Evolutionary conservation across 441 rosid genomes (phyloP).

Genomic region (Jatropha podagrica): DNA sequence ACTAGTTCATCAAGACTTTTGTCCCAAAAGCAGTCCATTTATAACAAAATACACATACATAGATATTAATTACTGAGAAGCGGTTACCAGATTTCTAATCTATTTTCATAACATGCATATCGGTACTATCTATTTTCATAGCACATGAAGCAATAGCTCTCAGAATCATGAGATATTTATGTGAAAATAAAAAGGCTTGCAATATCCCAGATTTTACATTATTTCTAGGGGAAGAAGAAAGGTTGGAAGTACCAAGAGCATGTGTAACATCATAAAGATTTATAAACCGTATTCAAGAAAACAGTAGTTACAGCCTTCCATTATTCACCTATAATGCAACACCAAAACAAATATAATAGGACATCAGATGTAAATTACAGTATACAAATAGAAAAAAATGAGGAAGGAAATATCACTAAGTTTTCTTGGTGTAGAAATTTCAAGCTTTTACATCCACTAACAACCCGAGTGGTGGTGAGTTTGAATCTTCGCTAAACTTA

Average conservation of each 20-base stretch:
- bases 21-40: not conserved
- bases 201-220: not conserved
- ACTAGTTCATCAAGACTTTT: not conserved
- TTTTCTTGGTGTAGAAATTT: conserved; percentile 46
- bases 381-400: not conserved
- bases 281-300: not conserved
- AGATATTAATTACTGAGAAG: not conserved
- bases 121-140: not conserved
- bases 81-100: not conserved
- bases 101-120: not conserved
- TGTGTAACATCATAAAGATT: not conserved
- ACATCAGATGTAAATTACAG: conserved; percentile 28
- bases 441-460: conserved; percentile 46
- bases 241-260: not conserved
- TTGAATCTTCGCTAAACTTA: conserved; percentile 32
- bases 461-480: conserved; percentile 42
- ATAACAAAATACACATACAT: not conserved
- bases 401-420: conserved; percentile 19
- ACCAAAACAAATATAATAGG: conserved; percentile 25
- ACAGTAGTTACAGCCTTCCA: not conserved
- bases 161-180: not conserved
- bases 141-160: not conserved
- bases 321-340: conserved; percentile 8
- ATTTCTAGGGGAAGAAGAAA: not conserved
- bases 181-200: not conserved